These are phyloP conservation scores for Alternaria triticimaculans DNA, from an alignment of 2,329 filamentous ascomycete species.

Conservation along the genomic window DNA sequence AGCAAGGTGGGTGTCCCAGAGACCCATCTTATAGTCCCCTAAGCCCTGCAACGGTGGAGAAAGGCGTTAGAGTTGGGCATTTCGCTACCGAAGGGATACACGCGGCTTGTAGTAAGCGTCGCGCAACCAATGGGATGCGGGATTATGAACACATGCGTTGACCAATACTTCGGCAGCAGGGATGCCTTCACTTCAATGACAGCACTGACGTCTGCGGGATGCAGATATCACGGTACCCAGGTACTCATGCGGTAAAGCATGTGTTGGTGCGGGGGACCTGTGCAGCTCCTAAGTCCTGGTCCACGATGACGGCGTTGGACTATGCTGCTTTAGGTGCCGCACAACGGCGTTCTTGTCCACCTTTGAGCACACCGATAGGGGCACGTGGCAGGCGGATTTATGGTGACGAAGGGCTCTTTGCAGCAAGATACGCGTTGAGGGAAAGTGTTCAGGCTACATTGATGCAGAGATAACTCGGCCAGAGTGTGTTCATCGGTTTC, in stretches of 20 bases:
- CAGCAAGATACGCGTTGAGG: neutral
- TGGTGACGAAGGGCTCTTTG: neutral
- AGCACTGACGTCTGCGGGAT: neutral
- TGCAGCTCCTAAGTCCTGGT: neutral
- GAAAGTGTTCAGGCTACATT: neutral
- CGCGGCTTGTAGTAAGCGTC: slow-evolving; percentile 3
- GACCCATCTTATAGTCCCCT: slow-evolving; percentile 18
- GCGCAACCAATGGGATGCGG: neutral
- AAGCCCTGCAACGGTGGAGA: neutral
- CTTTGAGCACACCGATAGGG: neutral
- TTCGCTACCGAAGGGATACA: neutral
- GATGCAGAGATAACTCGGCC: neutral
- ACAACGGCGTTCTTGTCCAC: neutral
- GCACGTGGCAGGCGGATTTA: neutral
- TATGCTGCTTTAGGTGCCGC: neutral
- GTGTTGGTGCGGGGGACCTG: neutral
- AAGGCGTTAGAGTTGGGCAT: neutral
- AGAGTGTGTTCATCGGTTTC: neutral
- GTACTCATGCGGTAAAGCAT: neutral
- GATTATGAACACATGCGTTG: neutral
- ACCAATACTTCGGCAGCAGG: neutral
- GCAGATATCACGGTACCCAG: neutral
- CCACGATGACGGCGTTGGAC: neutral
- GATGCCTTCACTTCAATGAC: neutral
- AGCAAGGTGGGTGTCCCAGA: slow-evolving; percentile 10